Evolutionary conservation across 1,284 basidiomycete genomes (phyloP), one percentile per base, ranked within the genome.

Genomic region (Kwoniella shivajii): DNA sequence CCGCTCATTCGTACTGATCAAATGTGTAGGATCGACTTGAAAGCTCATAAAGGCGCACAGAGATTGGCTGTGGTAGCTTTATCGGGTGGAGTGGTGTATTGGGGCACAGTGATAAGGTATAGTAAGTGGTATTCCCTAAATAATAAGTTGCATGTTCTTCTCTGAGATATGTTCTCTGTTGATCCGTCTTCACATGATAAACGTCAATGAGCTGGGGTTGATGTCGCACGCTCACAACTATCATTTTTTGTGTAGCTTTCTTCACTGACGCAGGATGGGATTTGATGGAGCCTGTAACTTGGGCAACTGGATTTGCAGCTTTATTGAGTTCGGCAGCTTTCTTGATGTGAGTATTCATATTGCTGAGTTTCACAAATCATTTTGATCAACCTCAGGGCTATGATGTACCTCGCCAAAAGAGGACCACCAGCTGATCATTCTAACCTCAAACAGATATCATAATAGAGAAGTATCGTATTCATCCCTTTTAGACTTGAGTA

Each of bases 391-490:
- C n/a, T n/a, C n/a, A n/a, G n/a, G n/a, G n/a, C n/a, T n/a, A n/a
- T n/a, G n/a, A n/a, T n/a, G n/a, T n/a, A n/a, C n/a, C n/a, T n/a
- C n/a, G n/a, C n/a, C n/a, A n/a, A n/a, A n/a, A n/a, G n/a, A n/a
- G n/a, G n/a, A n/a, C n/a, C n/a, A n/a, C n/a, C 6, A 31, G 13
- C 31, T 10, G 9, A 14, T 37, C n/a, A 4, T 37, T 18, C 48
- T 49, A 16, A 14, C 13, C 33, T 29, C 20, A 7, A 29, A 27
- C 43, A 75, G 84, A 2, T 85, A 85, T 69, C 84, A 84, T 73
- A 85, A 85, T 22, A 82, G 85, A 16, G 85, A 88, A 75, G 85
- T 88, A 0, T 86, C 85, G 0, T 87, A 87, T 65, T 82, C 84
- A 3, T 85, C 85, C 30, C 79, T 87, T 1, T 78, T 88, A 18